These are phyloP conservation scores for Colletotrichum caudatum DNA, from an alignment of 2,329 filamentous ascomycete genomes.

Conservation along the genomic window DNA sequence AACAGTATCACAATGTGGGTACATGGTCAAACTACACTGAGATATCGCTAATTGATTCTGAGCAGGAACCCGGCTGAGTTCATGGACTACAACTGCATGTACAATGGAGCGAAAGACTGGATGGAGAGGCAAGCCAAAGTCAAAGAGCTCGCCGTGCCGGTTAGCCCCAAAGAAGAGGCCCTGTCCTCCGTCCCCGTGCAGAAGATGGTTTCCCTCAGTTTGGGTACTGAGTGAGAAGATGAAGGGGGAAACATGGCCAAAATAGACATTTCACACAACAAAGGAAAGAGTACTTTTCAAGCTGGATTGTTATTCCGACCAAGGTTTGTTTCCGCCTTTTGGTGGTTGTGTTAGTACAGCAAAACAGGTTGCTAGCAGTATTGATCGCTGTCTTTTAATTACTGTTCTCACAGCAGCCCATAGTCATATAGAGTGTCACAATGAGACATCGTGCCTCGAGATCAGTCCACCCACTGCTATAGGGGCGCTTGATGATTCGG, in stretches of 20 bases:
- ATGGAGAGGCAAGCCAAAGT: conserved; percentile 17
- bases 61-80: conserved; percentile 55
- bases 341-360: not conserved
- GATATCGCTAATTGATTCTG: conserved; percentile 39
- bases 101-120: conserved; percentile 53
- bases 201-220: conserved; percentile 16
- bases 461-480: not conserved
- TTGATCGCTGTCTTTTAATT: not conserved
- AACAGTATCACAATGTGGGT: conserved; percentile 28
- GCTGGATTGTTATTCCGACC: not conserved
- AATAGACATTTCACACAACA: not conserved
- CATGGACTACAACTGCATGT: conserved; percentile 56
- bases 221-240: not conserved
- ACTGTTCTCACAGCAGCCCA: not conserved
- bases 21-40: conserved; percentile 31
- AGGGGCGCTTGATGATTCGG: not conserved
- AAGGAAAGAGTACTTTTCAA: not conserved
- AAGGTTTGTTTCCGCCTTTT: not conserved
- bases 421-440: not conserved
- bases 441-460: not conserved
- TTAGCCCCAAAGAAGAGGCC: not conserved
- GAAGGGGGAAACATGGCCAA: not conserved
- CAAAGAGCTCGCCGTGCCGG: not conserved
- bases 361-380: too few species aligned
- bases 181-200: not conserved